These are phyloP conservation scores for Narthecium ossifragum DNA, from an alignment of 106 monocot species.

Conservation along the genomic window DNA sequence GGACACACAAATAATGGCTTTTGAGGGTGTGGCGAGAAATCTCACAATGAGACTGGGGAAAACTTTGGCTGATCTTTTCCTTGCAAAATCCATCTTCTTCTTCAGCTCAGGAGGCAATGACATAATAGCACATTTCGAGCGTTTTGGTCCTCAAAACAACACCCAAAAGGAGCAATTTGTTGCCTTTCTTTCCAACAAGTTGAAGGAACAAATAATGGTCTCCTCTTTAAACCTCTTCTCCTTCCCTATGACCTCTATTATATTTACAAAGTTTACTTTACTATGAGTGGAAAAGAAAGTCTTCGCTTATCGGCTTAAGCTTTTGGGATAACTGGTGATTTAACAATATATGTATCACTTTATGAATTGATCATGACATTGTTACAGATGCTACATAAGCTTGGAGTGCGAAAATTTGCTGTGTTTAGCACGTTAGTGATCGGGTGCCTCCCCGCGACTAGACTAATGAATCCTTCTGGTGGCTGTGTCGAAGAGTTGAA, in stretches of 20 bases:
- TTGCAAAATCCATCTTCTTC: constrained; percentile 1
- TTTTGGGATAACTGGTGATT: too few species aligned
- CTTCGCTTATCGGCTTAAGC: too few species aligned
- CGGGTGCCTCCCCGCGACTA: constrained; percentile 14
- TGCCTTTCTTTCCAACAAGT: not conserved
- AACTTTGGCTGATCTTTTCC: not conserved
- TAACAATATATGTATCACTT: too few species aligned
- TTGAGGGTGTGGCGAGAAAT: not conserved
- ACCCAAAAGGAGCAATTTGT: not conserved
- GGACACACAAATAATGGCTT: not conserved
- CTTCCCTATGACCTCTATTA: not conserved
- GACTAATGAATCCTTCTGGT: not conserved
- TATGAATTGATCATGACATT: not conserved
- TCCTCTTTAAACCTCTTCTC: too few species aligned
- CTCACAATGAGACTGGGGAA: not conserved
- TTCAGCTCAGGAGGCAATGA: constrained; percentile 6
- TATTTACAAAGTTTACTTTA: not conserved
- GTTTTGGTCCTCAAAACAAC: not conserved
- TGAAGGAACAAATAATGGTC: not conserved
- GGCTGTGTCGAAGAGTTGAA: constrained; percentile 17
- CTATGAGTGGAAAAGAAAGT: too few species aligned
- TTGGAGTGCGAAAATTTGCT: constrained; percentile 26
- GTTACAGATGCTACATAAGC: constrained; percentile 16
- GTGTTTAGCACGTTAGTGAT: constrained; percentile 4
- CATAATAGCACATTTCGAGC: not conserved